phyloP scores from a whole-genome alignment of 176 grass and related monocot species.

The Canna indica region DNA sequence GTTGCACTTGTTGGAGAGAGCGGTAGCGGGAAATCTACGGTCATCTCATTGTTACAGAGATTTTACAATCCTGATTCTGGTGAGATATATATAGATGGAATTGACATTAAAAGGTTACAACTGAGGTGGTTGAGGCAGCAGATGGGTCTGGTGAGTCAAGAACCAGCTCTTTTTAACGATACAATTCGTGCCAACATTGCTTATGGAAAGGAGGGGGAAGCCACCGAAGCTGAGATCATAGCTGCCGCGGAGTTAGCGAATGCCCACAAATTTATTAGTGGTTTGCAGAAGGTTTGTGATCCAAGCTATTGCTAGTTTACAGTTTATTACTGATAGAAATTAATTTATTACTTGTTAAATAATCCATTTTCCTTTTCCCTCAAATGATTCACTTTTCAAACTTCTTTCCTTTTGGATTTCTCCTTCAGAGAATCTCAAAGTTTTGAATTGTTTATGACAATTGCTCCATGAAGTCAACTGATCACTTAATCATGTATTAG shows the following conservation, averaged over 20 bases:
- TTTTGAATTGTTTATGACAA: too few species aligned
- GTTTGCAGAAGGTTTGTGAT: conserved; percentile 46
- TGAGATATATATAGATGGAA: conserved; percentile 69
- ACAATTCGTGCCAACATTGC: conserved; percentile 84
- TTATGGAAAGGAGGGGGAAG: conserved; percentile 78
- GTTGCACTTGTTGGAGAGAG: conserved; percentile 94
- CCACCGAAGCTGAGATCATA: conserved; percentile 67
- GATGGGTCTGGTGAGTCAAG: conserved; percentile 97
- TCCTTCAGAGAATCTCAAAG: too few species aligned
- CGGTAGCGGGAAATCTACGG: conserved; percentile 90
- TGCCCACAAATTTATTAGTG: conserved; percentile 90
- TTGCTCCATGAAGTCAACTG: too few species aligned
- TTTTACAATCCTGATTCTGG: conserved; percentile 80
- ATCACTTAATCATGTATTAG: too few species aligned
- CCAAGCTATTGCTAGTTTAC: too few species aligned
- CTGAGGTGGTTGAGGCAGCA: conserved; percentile 89
- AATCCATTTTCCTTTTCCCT: too few species aligned
- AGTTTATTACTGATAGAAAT: too few species aligned
- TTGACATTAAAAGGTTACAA: conserved; percentile 81
- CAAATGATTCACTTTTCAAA: too few species aligned
- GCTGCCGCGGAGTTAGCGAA: conserved; percentile 75
- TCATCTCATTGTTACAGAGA: conserved; percentile 81
- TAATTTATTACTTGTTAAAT: too few species aligned
- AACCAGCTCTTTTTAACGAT: conserved; percentile 84
- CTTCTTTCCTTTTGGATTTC: too few species aligned